A percentile compares a stretch with the other conserved stretches of the same genome.
phyloP scores from a whole-genome alignment of 768 basidiomycete species.

The Tulasnella sp. region DNA sequence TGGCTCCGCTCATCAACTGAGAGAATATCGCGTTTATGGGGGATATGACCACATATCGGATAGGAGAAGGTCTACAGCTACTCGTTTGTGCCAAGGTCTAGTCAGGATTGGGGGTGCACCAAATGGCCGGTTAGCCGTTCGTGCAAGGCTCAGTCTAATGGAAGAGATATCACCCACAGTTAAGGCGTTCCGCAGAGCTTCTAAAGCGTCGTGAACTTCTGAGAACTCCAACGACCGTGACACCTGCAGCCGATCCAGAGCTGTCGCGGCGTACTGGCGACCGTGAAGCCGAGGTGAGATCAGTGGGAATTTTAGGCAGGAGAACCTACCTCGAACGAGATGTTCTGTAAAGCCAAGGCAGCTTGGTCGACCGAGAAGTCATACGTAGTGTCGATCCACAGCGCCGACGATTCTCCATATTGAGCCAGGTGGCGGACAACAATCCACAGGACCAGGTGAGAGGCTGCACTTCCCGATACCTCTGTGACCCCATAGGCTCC shows the following conservation, averaged over 20 bases:
- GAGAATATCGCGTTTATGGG: conserved; percentile 15
- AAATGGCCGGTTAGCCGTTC: neutral
- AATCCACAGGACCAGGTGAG: conserved; percentile 1
- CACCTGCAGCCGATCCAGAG: conserved; percentile 13
- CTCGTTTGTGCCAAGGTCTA: neutral
- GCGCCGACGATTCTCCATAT: conserved; percentile 1
- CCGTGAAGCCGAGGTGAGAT: neutral
- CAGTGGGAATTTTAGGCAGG: neutral
- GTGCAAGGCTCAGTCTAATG: neutral
- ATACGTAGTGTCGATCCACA: conserved; percentile 15
- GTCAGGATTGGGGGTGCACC: neutral
- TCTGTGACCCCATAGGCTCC: conserved; percentile 6
- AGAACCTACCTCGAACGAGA: neutral
- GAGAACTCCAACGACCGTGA: neutral
- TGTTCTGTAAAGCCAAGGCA: neutral
- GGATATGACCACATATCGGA: conserved; percentile 12
- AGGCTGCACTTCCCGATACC: neutral
- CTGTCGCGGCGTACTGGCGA: neutral
- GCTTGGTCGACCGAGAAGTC: conserved; percentile 19
- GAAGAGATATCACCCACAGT: neutral
- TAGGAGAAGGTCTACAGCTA: neutral
- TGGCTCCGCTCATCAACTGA: neutral
- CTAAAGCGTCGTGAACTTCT: conserved; percentile 7
- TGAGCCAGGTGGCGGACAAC: conserved; percentile 14
- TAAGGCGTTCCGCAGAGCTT: neutral